phyloP scores from a whole-genome alignment of 176 grass and related monocot genomes.

The Microstegium vimineum region DNA sequence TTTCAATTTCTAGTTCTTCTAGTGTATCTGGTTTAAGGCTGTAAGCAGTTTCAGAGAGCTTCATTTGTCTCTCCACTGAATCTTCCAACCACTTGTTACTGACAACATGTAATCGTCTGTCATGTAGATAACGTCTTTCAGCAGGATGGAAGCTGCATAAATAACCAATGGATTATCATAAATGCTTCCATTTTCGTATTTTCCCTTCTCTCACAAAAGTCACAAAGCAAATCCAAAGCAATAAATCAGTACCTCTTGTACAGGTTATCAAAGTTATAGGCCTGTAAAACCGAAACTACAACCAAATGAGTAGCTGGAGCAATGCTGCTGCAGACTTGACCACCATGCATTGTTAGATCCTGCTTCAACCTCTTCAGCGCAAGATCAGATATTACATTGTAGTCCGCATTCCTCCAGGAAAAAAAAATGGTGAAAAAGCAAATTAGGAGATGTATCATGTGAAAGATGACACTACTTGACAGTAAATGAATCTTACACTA shows the following conservation, averaged over 20 bases:
- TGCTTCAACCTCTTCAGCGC: constrained; percentile 71
- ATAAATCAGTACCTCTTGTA: constrained; percentile 72
- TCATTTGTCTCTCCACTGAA: constrained; percentile 67
- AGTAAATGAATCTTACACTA: constrained; percentile 54
- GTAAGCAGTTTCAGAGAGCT: constrained; percentile 66
- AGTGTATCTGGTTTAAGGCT: constrained; percentile 80
- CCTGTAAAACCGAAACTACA: constrained; percentile 61
- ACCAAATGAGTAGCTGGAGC: constrained; percentile 72
- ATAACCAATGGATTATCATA: background rate
- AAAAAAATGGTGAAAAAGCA: constrained; percentile 17
- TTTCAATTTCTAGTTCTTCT: constrained; percentile 62
- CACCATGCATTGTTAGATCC: constrained; percentile 83
- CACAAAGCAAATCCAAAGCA: constrained; percentile 16
- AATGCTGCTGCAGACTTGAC: constrained; percentile 73
- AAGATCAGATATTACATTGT: constrained; percentile 75
- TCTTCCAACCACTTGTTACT: constrained; percentile 77
- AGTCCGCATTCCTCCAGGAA: constrained; percentile 63
- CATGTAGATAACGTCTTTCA: constrained; percentile 60
- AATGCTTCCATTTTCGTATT: background rate
- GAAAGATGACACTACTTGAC: constrained; percentile 38
- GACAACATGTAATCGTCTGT: constrained; percentile 75
- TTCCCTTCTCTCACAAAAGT: background rate
- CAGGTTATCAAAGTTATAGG: constrained; percentile 70
- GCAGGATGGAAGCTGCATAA: constrained; percentile 65
- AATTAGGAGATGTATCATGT: constrained; percentile 27